Conservation (phyloP, 2,329 filamentous ascomycete species). For the Cladophialophora chaetospira region DNA sequence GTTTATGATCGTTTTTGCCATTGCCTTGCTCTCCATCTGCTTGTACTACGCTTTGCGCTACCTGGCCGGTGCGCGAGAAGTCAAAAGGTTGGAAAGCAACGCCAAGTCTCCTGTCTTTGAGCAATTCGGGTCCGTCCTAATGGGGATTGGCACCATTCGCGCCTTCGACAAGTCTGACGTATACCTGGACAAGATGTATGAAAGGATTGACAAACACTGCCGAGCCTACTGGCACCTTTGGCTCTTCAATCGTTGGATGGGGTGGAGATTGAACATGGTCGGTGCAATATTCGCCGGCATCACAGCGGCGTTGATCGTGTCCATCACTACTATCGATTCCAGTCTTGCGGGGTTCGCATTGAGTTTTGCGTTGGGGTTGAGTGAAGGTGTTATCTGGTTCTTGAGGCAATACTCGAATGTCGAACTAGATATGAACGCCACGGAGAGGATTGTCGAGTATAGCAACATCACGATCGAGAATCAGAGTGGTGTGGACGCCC, state of each 20-base stretch:
- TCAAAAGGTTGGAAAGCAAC: constrained; percentile 76
- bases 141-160: constrained; percentile 73
- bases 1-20: constrained; percentile 64
- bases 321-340: constrained; percentile 64
- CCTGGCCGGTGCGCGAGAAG: constrained; percentile 69
- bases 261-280: constrained; percentile 69
- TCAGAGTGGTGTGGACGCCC: constrained; percentile 61
- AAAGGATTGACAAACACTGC: constrained; percentile 67
- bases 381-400: constrained; percentile 63
- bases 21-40: constrained; percentile 60
- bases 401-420: constrained; percentile 69
- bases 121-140: constrained; percentile 72
- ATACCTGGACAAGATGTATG: constrained; percentile 71
- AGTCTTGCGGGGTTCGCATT: constrained; percentile 75
- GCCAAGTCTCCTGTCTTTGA: constrained; percentile 80
- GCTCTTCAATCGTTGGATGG: constrained; percentile 77
- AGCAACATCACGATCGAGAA: constrained; percentile 68
- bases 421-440: constrained; percentile 77
- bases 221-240: constrained; percentile 68
- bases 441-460: constrained; percentile 76
- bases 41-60: constrained; percentile 63
- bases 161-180: constrained; percentile 69
- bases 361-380: constrained; percentile 72
- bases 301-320: constrained; percentile 66
- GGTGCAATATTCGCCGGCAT: constrained; percentile 69